phyloP scores from a whole-genome alignment of 768 basidiomycete genomes.

The Panaeolus cyanescens region DNA sequence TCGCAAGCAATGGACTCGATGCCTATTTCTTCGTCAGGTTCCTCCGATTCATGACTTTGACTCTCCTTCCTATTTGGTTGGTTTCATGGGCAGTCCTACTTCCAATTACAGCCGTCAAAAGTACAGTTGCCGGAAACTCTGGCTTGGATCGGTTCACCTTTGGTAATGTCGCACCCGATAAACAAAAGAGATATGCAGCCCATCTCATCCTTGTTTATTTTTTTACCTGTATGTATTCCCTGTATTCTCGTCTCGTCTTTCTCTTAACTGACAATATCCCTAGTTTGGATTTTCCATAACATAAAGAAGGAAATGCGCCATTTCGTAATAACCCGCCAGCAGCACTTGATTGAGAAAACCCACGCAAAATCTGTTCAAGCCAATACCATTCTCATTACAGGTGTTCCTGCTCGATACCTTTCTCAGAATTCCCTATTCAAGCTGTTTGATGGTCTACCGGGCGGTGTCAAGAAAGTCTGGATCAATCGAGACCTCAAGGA shows the following conservation, averaged over 20 bases:
- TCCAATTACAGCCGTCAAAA: slow-evolving; percentile 67
- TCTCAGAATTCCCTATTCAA: slow-evolving; percentile 64
- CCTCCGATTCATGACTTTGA: slow-evolving; percentile 77
- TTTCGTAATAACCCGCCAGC: slow-evolving; percentile 80
- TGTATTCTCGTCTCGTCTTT: neutral
- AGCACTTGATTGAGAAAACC: slow-evolving; percentile 71
- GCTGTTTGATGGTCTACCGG: slow-evolving; percentile 83
- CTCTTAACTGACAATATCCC: neutral
- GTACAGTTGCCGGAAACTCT: slow-evolving; percentile 40
- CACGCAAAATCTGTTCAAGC: slow-evolving; percentile 85
- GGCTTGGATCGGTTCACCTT: slow-evolving; percentile 77
- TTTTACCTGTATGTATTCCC: slow-evolving; percentile 65
- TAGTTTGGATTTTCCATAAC: slow-evolving; percentile 87
- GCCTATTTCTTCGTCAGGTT: slow-evolving; percentile 95
- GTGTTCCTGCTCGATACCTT: slow-evolving; percentile 80
- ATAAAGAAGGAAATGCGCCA: slow-evolving; percentile 79
- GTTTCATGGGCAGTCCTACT: slow-evolving; percentile 86
- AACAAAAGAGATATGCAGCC: slow-evolving; percentile 67
- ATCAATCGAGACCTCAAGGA: slow-evolving; percentile 89
- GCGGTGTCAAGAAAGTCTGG: slow-evolving; percentile 91
- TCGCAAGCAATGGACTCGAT: slow-evolving; percentile 78
- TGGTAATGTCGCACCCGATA: slow-evolving; percentile 64
- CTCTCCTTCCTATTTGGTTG: slow-evolving; percentile 90
- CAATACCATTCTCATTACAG: slow-evolving; percentile 88
- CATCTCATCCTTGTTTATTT: slow-evolving; percentile 78